These are phyloP conservation scores for Lepidium campestre DNA, from an alignment of 441 rosid species.

Conservation along the genomic window DNA sequence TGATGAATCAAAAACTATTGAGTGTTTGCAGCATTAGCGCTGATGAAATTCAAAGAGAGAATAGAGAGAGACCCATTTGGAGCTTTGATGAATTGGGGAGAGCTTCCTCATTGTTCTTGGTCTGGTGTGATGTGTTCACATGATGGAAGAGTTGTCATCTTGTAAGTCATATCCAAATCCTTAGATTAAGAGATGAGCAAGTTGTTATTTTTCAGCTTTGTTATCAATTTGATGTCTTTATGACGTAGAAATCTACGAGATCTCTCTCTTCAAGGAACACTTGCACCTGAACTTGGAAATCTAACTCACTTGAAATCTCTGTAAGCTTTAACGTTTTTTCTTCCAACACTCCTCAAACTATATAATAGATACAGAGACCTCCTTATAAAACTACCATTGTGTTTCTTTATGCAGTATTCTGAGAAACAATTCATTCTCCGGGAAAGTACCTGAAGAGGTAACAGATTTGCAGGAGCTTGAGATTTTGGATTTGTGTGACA, in stretches of 20 bases:
- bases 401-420: conserved; percentile 45
- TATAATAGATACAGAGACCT: not conserved
- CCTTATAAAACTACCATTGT: not conserved
- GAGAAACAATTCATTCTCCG: conserved; percentile 80
- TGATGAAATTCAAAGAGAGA: conserved; percentile 56
- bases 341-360: not conserved
- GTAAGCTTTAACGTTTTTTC: conserved; percentile 34
- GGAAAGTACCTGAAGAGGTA: conserved; percentile 68
- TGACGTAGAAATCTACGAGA: conserved; percentile 40
- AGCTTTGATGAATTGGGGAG: conserved; percentile 59
- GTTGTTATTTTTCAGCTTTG: not conserved
- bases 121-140: conserved; percentile 68
- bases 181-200: not conserved
- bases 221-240: not conserved
- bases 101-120: conserved; percentile 70
- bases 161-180: conserved; percentile 44
- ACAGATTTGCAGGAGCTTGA: conserved; percentile 65
- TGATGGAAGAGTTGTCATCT: conserved; percentile 51
- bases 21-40: conserved; percentile 46
- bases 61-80: conserved; percentile 67
- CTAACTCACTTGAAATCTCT: conserved; percentile 57
- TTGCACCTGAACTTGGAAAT: conserved; percentile 65
- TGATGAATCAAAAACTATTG: not conserved
- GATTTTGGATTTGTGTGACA: conserved; percentile 76
- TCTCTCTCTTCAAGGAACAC: conserved; percentile 65